Conservation (phyloP, 192 early-diverging fungal genomes). For the Backusella liffmaniae region DNA sequence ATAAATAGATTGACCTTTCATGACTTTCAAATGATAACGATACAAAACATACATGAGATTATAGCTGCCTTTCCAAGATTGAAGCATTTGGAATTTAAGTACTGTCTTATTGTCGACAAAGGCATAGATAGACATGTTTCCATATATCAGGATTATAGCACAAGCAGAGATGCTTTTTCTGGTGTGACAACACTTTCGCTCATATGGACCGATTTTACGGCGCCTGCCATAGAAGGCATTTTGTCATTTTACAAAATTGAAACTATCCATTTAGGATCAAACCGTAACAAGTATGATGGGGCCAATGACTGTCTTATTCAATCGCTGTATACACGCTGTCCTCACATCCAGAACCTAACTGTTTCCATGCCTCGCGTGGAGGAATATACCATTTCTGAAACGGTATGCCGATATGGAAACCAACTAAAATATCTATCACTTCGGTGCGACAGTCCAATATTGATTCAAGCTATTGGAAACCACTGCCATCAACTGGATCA, state of each 20-base stretch:
- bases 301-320: not conserved
- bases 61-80: not conserved
- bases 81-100: not conserved
- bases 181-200: not conserved
- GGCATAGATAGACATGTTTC: not conserved
- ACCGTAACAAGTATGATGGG: not conserved
- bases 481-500: not conserved
- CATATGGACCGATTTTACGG: constrained; percentile 2
- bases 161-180: not conserved
- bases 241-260: not conserved
- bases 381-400: not conserved
- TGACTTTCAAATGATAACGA: not conserved
- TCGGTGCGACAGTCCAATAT: not conserved
- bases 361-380: not conserved
- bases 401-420: not conserved
- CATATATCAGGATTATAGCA: not conserved
- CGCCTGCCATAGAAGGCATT: not conserved
- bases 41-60: not conserved
- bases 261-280: not conserved
- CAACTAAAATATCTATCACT: not conserved
- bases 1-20: not conserved
- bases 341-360: not conserved
- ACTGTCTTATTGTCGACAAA: not conserved
- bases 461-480: not conserved
- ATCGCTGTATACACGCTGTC: not conserved